Evolutionary conservation across 2,329 filamentous ascomycete species (phyloP).

Genomic region (Cordyceps cicadae): DNA sequence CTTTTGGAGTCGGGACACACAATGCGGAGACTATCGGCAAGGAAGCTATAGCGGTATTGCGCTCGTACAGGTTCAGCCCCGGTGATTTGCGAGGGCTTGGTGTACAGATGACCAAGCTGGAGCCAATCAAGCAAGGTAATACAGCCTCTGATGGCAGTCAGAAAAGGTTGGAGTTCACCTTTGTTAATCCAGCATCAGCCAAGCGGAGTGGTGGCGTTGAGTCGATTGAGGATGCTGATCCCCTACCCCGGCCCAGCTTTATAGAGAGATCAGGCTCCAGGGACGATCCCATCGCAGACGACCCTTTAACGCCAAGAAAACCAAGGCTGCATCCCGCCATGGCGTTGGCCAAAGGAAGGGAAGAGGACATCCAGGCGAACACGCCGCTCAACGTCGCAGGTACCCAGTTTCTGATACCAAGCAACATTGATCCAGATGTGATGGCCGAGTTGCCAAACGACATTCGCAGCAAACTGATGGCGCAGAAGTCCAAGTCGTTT

Average conservation of each 20-base stretch:
- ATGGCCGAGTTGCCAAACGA: conserved; percentile 76
- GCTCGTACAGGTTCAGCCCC: conserved; percentile 73
- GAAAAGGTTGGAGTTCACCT: conserved; percentile 64
- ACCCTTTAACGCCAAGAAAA: conserved; percentile 45
- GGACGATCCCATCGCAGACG: conserved; percentile 47
- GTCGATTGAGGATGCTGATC: conserved; percentile 42
- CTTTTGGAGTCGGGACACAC: conserved; percentile 79
- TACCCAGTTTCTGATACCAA: conserved; percentile 87
- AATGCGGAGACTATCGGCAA: conserved; percentile 61
- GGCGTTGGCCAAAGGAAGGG: conserved; percentile 40
- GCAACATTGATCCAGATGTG: conserved; percentile 72
- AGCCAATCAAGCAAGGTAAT: conserved; percentile 57
- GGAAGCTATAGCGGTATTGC: conserved; percentile 77
- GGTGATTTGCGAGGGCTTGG: conserved; percentile 91
- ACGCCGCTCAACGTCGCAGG: conserved; percentile 70
- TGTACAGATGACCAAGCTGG: conserved; percentile 87
- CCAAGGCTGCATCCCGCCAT: conserved; percentile 46
- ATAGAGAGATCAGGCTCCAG: conserved; percentile 23
- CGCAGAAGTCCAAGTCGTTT: conserved; percentile 36
- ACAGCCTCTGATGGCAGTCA: conserved; percentile 67
- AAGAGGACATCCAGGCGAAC: conserved; percentile 47
- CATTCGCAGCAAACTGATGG: conserved; percentile 68
- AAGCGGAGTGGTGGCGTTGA: conserved; percentile 36
- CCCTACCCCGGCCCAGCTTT: conserved; percentile 25
- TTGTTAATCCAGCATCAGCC: conserved; percentile 29